Base-by-base conservation (phyloP, 2,329 filamentous ascomycete species). In the Diaporthe ilicicola region DNA sequence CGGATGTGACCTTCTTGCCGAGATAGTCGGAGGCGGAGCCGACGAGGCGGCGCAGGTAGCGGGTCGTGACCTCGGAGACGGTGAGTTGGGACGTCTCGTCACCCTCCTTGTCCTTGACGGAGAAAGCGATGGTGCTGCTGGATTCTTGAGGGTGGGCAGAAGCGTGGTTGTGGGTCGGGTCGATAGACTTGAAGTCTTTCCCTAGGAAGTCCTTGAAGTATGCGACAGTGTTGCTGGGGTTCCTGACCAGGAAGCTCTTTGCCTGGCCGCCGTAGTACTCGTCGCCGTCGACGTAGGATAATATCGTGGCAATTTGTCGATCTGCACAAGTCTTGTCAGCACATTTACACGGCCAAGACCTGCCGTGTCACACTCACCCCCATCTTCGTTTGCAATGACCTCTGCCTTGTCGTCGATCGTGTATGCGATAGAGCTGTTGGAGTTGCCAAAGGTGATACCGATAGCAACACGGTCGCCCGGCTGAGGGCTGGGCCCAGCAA, bases 351-450 rank as follows among this genome's bases (percentile, higher is more conserved):
- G n/a, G 37, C 48, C 7, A 1, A 12, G 50, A 8, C 37, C 53
- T 48, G 32, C 27, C 22, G 10, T 55, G 54, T 32, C 67, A n/a
- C 32, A 84, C 90, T 79, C 81, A 94, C 94, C 94, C 87, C 96
- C 96, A 80, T 98, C 96, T 86, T 98, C 96, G 85, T 99, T 98
- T 79, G 96, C 96, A 84, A 99, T 98, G 74, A 99, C 95, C 82
- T 98, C 94, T 75, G 94, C 92, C 87, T 97, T 97, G 83, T 97
- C 95, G 79, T 98, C 95, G 73, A 92, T 89, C 56, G 95, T 97
- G 81, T 91, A 94, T 77, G 95, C 95, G 84, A 99, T 98, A 73
- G 94, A 98, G 86, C 94, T 97, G 91, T 97, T 97, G 73, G 94
- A 95, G 87, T 98, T 99, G 84, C 96, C 96, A 87, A 98, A 98